A percentile compares a stretch with the other conserved stretches of the same genome.
phyloP scores from a whole-genome alignment of 148 eudicot genomes.

The Nepenthes gracilis region DNA sequence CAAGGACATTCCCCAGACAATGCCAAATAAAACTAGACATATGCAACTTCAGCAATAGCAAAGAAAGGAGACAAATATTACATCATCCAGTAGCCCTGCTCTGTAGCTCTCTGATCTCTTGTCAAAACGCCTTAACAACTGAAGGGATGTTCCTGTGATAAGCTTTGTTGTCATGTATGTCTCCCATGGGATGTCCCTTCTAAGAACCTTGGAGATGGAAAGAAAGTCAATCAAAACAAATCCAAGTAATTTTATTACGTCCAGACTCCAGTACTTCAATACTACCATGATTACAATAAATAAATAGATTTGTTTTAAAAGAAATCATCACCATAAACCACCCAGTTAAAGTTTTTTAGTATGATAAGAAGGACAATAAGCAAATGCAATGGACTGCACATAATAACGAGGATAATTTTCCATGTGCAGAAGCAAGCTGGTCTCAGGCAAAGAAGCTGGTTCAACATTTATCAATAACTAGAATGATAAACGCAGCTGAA shows the following conservation, averaged over 20 bases:
- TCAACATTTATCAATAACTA: too few species aligned
- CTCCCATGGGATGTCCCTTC: slow-evolving; percentile 98
- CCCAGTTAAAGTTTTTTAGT: too few species aligned
- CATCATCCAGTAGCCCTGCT: slow-evolving; percentile 83
- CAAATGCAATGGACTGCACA: too few species aligned
- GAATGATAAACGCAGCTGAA: too few species aligned
- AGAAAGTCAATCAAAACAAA: background rate
- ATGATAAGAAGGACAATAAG: too few species aligned
- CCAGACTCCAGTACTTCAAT: background rate
- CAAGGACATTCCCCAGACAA: too few species aligned
- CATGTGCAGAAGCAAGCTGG: too few species aligned
- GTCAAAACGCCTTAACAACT: slow-evolving; percentile 84
- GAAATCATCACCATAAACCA: too few species aligned
- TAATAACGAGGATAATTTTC: too few species aligned
- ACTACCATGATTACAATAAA: background rate
- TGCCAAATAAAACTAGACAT: background rate
- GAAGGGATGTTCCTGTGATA: slow-evolving; percentile 79
- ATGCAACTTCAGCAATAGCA: background rate
- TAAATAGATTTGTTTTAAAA: too few species aligned
- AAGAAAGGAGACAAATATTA: slow-evolving; percentile 20
- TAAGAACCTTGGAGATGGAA: slow-evolving; percentile 44
- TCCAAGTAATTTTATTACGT: background rate
- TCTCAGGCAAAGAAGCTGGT: too few species aligned
- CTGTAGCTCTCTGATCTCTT: slow-evolving; percentile 63
- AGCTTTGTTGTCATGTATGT: slow-evolving; percentile 91